Evolutionary conservation across 192 early-diverging fungal species (phyloP).

Genomic region (Coemansia sp.): DNA sequence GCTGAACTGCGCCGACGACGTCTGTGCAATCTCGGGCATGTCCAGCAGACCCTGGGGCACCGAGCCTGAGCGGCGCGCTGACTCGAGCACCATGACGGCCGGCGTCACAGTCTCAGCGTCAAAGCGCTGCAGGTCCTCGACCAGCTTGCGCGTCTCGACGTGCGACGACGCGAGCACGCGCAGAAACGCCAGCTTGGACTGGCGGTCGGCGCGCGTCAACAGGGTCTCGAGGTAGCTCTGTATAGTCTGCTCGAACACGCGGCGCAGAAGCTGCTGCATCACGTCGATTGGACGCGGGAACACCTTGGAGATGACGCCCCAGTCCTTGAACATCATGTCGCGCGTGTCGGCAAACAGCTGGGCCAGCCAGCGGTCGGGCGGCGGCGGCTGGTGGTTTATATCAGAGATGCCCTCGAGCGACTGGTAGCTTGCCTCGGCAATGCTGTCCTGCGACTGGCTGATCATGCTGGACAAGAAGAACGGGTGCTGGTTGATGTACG

Average conservation of each 20-base stretch:
- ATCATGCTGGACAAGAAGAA: conserved; percentile 87
- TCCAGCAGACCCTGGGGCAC: conserved; percentile 43
- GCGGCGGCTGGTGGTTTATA: conserved; percentile 53
- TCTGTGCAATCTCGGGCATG: conserved; percentile 36
- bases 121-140: conserved; percentile 76
- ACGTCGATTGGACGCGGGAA: conserved; percentile 89
- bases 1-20: conserved; percentile 49
- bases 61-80: conserved; percentile 40
- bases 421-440: conserved; percentile 49
- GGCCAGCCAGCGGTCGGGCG: conserved; percentile 66
- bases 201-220: conserved; percentile 64
- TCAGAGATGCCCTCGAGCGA: conserved; percentile 47
- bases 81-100: conserved; percentile 45
- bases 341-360: conserved; percentile 84
- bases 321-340: conserved; percentile 80
- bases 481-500: conserved; percentile 96
- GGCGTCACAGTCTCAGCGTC: conserved; percentile 63
- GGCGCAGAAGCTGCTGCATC: conserved; percentile 90
- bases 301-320: conserved; percentile 86
- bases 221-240: conserved; percentile 85
- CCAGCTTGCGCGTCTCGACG: conserved; percentile 66
- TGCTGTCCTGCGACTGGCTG: conserved; percentile 55
- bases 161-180: conserved; percentile 73
- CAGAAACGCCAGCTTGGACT: conserved; percentile 78
- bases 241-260: conserved; percentile 95